A percentile compares a stretch with the other conserved stretches of the same genome.
Conservation (phyloP, 192 early-diverging fungal genomes). For the Linnemannia elongata region DNA sequence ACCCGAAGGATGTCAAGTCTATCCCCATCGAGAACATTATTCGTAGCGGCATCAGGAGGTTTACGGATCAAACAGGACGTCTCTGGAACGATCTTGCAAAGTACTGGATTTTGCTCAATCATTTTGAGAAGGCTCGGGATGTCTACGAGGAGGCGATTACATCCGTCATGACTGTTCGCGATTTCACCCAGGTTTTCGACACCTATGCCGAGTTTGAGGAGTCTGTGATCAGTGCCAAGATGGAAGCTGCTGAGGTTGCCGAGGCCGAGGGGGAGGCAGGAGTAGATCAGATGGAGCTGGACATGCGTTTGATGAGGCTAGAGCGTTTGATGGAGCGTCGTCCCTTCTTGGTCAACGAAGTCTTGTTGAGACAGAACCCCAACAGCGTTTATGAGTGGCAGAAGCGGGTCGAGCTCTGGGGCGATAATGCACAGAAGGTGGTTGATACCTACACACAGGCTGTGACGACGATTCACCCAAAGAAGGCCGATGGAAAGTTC, state of each 20-base stretch:
- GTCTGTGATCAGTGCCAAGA: constrained; percentile 76
- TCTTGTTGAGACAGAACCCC: constrained; percentile 90
- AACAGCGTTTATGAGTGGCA: constrained; percentile 95
- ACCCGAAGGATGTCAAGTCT: constrained; percentile 77
- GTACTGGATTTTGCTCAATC: constrained; percentile 81
- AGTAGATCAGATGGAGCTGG: constrained; percentile 72
- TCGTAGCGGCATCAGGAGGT: constrained; percentile 85
- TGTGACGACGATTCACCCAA: constrained; percentile 79
- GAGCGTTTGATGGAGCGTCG: constrained; percentile 94
- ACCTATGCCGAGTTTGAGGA: constrained; percentile 96
- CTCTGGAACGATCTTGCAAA: constrained; percentile 89
- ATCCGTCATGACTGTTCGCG: constrained; percentile 84
- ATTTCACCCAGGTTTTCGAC: constrained; percentile 97
- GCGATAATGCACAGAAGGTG: constrained; percentile 67
- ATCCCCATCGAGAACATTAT: constrained; percentile 86
- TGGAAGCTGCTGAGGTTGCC: constrained; percentile 77
- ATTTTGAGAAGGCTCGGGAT: constrained; percentile 91
- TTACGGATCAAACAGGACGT: constrained; percentile 89
- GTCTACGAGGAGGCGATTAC: constrained; percentile 94
- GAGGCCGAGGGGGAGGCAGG: constrained; percentile 65
- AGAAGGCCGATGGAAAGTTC: constrained; percentile 83
- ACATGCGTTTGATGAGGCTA: constrained; percentile 87
- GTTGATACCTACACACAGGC: constrained; percentile 85
- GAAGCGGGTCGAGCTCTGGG: constrained; percentile 83
- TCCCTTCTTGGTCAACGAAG: constrained; percentile 94